A percentile compares a stretch with the other conserved stretches of the same genome.
Conservation (phyloP, 805 yeast genomes). For the Torulaspora microellipsoides region DNA sequence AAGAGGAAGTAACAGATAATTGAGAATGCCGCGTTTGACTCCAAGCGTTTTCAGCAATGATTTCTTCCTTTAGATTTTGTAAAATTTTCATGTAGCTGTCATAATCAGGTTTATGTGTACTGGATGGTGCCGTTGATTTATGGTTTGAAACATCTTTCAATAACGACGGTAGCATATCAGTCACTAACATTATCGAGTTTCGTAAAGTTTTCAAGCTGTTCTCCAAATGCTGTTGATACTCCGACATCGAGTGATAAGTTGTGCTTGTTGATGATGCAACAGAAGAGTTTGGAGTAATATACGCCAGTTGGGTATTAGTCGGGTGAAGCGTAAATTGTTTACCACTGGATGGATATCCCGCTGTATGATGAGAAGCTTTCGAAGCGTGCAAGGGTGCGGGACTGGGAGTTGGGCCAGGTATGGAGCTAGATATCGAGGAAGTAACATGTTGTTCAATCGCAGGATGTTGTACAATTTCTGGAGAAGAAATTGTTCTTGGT, state of each 20-base stretch:
- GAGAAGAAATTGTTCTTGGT: conserved; percentile 13
- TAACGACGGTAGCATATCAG: conserved; percentile 8
- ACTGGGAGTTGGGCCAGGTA: neutral
- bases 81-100: conserved; percentile 2
- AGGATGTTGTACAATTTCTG: conserved; percentile 9
- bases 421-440: conserved; percentile 1
- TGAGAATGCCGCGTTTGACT: neutral
- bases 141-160: neutral
- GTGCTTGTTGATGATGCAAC: conserved; percentile 7
- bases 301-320: neutral
- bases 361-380: conserved; percentile 1
- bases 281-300: conserved; percentile 7
- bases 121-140: neutral
- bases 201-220: conserved; percentile 4
- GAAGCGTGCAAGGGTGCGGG: conserved; percentile 3
- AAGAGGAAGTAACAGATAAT: conserved; percentile 2
- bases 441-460: neutral
- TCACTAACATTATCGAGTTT: conserved; percentile 6
- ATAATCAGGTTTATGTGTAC: neutral
- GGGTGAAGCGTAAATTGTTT: neutral
- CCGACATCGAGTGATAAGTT: neutral
- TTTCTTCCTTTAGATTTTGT: conserved; percentile 5
- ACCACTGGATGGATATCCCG: neutral
- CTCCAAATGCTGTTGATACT: conserved; percentile 7
- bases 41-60: conserved; percentile 5